Evolutionary conservation across 148 eudicot species (phyloP).

Genomic region (Simmondsia chinensis): DNA sequence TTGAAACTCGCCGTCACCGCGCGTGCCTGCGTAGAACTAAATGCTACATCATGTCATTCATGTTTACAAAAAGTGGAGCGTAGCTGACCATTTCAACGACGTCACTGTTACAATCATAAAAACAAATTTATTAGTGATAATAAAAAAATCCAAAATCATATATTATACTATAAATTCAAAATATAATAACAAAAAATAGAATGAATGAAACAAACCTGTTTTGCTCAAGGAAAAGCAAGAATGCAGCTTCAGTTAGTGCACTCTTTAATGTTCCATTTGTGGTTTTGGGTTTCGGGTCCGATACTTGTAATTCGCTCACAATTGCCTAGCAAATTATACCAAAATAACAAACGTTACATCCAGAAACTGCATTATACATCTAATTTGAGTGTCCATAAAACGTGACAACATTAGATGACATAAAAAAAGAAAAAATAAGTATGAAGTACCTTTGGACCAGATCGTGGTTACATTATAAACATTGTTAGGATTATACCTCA

Average conservation of each 20-base stretch:
- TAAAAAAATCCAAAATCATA: too few species aligned
- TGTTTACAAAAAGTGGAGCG: slow-evolving; percentile 74
- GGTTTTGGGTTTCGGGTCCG: slow-evolving; percentile 25
- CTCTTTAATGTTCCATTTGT: slow-evolving; percentile 42
- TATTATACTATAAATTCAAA: too few species aligned
- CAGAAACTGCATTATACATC: too few species aligned
- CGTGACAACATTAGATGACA: too few species aligned
- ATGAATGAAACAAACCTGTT: slow-evolving; percentile 32
- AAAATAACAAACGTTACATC: neutral
- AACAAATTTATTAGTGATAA: neutral
- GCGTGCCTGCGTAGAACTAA: too few species aligned
- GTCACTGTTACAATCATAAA: slow-evolving; percentile 40
- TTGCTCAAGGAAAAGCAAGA: slow-evolving; percentile 50
- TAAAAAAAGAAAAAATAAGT: too few species aligned
- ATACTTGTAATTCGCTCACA: slow-evolving; percentile 67
- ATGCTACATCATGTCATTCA: slow-evolving; percentile 37
- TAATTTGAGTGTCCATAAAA: too few species aligned
- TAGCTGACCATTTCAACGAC: slow-evolving; percentile 82
- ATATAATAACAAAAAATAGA: neutral
- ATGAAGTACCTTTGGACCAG: too few species aligned
- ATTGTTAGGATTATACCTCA: too few species aligned
- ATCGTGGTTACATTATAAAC: too few species aligned
- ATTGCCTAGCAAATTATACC: slow-evolving; percentile 29
- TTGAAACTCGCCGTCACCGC: too few species aligned
- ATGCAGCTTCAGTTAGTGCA: slow-evolving; percentile 57